Evolutionary conservation across 148 eudicot species (phyloP).

Genomic region (Arctostaphylos glauca): DNA sequence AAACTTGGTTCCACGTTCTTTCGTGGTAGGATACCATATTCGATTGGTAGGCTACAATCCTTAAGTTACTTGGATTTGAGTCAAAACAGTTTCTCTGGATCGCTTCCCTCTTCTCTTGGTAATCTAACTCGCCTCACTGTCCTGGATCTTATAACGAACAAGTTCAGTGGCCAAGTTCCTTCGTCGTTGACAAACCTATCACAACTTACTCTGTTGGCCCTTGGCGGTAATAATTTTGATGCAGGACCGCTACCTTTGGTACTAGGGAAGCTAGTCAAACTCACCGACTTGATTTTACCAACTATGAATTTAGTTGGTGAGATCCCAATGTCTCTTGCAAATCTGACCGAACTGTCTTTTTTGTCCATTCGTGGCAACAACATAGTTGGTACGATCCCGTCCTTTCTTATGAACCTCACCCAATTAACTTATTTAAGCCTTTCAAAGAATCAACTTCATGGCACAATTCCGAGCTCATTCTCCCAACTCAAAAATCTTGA

Average conservation of each 20-base stretch:
- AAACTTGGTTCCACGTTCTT: not conserved
- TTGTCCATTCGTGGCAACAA: conserved; percentile 9
- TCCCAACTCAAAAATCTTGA: conserved; percentile 2
- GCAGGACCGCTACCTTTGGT: not conserved
- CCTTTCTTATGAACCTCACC: too few relatives aligned
- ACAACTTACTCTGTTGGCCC: not conserved
- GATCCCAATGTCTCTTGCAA: conserved; percentile 14
- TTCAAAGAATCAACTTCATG: too few relatives aligned
- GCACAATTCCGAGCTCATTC: conserved; percentile 7
- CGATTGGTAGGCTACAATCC: not conserved
- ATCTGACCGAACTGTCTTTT: conserved; percentile 14
- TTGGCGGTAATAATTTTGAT: not conserved
- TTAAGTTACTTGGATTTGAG: not conserved
- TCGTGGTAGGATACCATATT: not conserved
- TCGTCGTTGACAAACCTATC: not conserved
- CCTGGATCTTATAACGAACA: not conserved
- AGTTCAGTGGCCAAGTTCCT: not conserved
- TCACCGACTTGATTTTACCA: not conserved
- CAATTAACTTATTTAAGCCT: too few relatives aligned
- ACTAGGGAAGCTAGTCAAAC: not conserved
- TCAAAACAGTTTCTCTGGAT: not conserved
- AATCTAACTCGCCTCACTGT: not conserved
- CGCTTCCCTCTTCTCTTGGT: not conserved
- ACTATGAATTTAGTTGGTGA: not conserved
- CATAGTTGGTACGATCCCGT: conserved; percentile 22